Evolutionary conservation across 108 stramenopile genomes (phyloP).

Genomic region (Poteriospumella lacustris): DNA sequence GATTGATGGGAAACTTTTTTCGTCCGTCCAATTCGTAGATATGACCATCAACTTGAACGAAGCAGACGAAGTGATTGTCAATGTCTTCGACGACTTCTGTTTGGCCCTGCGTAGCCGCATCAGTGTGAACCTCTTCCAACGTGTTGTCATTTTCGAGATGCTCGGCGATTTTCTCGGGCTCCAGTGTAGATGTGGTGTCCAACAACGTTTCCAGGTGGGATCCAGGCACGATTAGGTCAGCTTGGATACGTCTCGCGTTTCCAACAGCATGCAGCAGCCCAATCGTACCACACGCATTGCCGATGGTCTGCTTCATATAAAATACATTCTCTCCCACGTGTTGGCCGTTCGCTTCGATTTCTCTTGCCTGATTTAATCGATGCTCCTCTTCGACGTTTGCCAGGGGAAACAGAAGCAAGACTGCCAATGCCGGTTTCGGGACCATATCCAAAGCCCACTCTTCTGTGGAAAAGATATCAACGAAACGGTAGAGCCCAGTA

Average conservation of each 20-base stretch:
- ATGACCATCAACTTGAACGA: constrained; percentile 46
- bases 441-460: constrained; percentile 74
- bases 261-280: constrained; percentile 63
- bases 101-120: constrained; percentile 45
- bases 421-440: constrained; percentile 60
- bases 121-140: constrained; percentile 61
- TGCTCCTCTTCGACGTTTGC: constrained; percentile 45
- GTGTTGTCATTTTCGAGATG: constrained; percentile 54
- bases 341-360: constrained; percentile 24
- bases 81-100: constrained; percentile 51
- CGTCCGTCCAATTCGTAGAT: constrained; percentile 57
- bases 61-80: constrained; percentile 54
- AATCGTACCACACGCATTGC: constrained; percentile 75
- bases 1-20: constrained; percentile 46
- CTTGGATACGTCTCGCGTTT: constrained; percentile 50
- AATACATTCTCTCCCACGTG: constrained; percentile 48
- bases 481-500: constrained; percentile 57
- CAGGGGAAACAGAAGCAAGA: constrained; percentile 65
- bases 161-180: constrained; percentile 56
- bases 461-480: constrained; percentile 69
- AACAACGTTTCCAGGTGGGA: constrained; percentile 60
- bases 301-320: constrained; percentile 67
- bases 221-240: constrained; percentile 39
- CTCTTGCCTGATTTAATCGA: constrained; percentile 35
- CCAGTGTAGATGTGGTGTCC: constrained; percentile 45